Evolutionary conservation across 2,329 filamentous ascomycete genomes (phyloP).

Genomic region (Aureobasidium lini): DNA sequence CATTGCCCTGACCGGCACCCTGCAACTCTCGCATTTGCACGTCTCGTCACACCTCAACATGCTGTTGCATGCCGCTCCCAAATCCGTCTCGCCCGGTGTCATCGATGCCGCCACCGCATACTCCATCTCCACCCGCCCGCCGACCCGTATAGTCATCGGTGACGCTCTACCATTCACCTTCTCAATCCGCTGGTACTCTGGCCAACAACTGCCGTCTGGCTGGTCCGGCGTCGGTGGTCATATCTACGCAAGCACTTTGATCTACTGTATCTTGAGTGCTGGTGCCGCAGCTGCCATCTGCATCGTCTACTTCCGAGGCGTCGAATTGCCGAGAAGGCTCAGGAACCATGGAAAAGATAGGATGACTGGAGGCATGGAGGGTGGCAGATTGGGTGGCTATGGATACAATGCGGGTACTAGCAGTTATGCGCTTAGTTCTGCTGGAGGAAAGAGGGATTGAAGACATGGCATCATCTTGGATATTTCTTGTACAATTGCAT

Average conservation of each 20-base stretch:
- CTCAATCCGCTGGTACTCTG: constrained; percentile 80
- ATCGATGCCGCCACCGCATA: constrained; percentile 86
- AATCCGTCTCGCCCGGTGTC: constrained; percentile 53
- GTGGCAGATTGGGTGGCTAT: constrained; percentile 34
- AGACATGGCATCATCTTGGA: neutral
- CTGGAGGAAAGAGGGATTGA: constrained; percentile 36
- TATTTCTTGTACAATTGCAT: neutral
- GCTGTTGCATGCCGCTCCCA: constrained; percentile 63
- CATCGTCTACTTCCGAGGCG: constrained; percentile 47
- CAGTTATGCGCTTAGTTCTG: constrained; percentile 35
- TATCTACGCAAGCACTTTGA: constrained; percentile 41
- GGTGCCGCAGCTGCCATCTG: constrained; percentile 43
- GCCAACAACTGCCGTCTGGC: constrained; percentile 56
- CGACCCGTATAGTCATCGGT: constrained; percentile 70
- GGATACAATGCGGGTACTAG: constrained; percentile 32
- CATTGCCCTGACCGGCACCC: constrained; percentile 79
- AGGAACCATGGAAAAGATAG: constrained; percentile 52
- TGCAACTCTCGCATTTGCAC: constrained; percentile 85
- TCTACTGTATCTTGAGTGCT: constrained; percentile 43
- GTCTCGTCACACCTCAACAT: constrained; percentile 86
- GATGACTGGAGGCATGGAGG: constrained; percentile 31
- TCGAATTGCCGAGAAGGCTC: constrained; percentile 43
- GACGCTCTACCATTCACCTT: constrained; percentile 74
- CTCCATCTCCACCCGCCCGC: constrained; percentile 51
- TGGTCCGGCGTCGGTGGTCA: constrained; percentile 47